A percentile compares a stretch with the other conserved stretches of the same genome.
These are phyloP conservation scores for Alternaria metachromatica DNA, from an alignment of 2,329 filamentous ascomycete species.

Conservation along the genomic window DNA sequence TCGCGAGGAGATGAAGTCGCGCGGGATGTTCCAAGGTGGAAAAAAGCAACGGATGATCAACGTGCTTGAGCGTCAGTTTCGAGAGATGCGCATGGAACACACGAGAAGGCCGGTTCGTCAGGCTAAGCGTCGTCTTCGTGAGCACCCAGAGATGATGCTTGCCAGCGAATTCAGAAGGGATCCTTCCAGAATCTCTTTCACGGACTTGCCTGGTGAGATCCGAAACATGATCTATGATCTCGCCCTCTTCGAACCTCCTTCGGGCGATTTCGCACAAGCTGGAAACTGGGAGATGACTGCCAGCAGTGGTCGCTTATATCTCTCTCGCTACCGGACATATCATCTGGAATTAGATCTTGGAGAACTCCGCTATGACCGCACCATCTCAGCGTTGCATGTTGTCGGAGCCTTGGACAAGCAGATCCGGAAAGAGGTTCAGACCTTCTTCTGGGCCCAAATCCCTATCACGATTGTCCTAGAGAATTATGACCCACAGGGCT, in stretches of 20 bases:
- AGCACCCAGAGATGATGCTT: not conserved
- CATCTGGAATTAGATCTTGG: no score
- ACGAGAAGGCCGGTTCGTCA: accelerated
- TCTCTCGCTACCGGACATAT: no score
- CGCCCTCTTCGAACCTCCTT: not conserved
- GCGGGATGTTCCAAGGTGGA: not conserved
- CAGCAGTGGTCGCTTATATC: no score
- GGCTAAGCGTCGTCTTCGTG: not conserved
- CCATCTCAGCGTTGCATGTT: not conserved
- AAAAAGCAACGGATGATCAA: not conserved
- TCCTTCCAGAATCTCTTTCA: not conserved
- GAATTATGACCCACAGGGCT: not conserved
- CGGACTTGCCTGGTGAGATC: not conserved
- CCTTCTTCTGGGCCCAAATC: not conserved
- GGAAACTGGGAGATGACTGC: not conserved
- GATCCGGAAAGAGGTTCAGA: not conserved
- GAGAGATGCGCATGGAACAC: not conserved
- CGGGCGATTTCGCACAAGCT: not conserved
- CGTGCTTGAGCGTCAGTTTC: not conserved
- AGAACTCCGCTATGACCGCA: not conserved
- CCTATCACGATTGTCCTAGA: not conserved
- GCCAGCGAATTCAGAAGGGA: not conserved
- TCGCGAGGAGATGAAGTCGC: not conserved
- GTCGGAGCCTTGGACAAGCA: not conserved
- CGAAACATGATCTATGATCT: not conserved